Percentiles rank a stretch among this genome's conserved stretches.
phyloP scores from a whole-genome alignment of 2,329 filamentous ascomycete genomes.

The Biscogniauxia marginata region DNA sequence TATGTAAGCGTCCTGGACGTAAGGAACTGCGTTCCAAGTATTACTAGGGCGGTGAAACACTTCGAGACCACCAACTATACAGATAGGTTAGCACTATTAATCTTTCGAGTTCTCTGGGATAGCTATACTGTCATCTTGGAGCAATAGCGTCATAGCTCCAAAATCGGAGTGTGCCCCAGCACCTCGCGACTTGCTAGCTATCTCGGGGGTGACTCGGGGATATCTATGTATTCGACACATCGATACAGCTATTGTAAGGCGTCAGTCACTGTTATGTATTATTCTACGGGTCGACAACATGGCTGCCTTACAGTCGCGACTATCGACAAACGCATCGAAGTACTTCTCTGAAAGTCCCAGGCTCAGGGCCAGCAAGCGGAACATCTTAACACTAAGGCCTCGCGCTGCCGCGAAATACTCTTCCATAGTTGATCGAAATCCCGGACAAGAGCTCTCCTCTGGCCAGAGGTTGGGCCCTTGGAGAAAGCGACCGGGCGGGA shows the following conservation, averaged over 20 bases:
- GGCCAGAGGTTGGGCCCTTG: conserved; percentile 34
- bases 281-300: too few species aligned
- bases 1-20: conserved; percentile 21
- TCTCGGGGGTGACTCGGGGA: conserved; percentile 14
- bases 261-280: background rate
- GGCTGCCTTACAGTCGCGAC: conserved; percentile 19
- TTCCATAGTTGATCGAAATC: conserved; percentile 25
- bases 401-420: conserved; percentile 26
- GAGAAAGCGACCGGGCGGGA: conserved; percentile 17
- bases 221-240: conserved; percentile 26
- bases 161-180: conserved; percentile 26
- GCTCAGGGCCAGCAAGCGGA: conserved; percentile 25
- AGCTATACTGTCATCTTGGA: conserved; percentile 23
- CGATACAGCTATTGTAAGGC: conserved; percentile 15
- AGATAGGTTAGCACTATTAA: background rate
- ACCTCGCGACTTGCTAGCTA: conserved; percentile 13
- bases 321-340: conserved; percentile 24
- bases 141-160: conserved; percentile 25
- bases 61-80: conserved; percentile 20
- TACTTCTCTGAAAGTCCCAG: conserved; percentile 22
- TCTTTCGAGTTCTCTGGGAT: background rate
- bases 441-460: conserved; percentile 22
- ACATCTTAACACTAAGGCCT: conserved; percentile 24
- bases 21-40: conserved; percentile 19
- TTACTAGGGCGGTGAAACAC: conserved; percentile 17